Evolutionary conservation across 371 early-diverging fungal genomes (phyloP), one percentile per base, ranked within the genome.

Genomic region (Blakeslea trispora): DNA sequence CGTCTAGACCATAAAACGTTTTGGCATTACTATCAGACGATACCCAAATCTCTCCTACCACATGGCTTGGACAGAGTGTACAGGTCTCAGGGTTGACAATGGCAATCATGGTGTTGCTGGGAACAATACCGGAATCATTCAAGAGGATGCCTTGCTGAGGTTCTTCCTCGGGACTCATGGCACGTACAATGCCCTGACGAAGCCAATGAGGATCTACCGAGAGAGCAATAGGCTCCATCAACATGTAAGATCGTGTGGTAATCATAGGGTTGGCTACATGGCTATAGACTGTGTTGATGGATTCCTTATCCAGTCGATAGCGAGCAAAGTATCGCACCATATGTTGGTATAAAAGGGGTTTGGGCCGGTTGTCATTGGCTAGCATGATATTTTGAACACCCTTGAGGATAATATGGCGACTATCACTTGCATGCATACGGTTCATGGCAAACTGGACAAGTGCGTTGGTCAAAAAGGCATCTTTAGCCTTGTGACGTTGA

Each of bases 1-100:
- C 68, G 47, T 69, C 70, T 10, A 68, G 44, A 8, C 71, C 69
- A 45, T 72, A 69, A 42, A 75, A 69, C 1, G 74, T 68, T 37
- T 75, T 74, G 8, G 80, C 79, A 58, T 83, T 89, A 34, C 80
- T 76, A n/a, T 85, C 84, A 7, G 85, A 85, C 10, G 85, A 77
- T 3, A 95, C 91, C 92, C 93, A 94, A 11, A 95, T 89, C 72
- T 94, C 95, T 45, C 95, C 95, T 23, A 93, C 70, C 46, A 83
- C 81, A 45, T 91, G 83, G 15, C 86, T 84, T 3, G 84, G 77
- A 60, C 90, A 86, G 5, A 88, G 72, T 15, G 69, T 77, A 5
- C 68, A 71, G 4, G 90, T 87, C 22, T 75, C 80, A 1, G 93
- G 92, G 51, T 94, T 85, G 32, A 93, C 92, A 55, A 94, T 90